These are phyloP conservation scores for Syzygium jambos DNA, from an alignment of 345 rosid species.

Conservation along the genomic window DNA sequence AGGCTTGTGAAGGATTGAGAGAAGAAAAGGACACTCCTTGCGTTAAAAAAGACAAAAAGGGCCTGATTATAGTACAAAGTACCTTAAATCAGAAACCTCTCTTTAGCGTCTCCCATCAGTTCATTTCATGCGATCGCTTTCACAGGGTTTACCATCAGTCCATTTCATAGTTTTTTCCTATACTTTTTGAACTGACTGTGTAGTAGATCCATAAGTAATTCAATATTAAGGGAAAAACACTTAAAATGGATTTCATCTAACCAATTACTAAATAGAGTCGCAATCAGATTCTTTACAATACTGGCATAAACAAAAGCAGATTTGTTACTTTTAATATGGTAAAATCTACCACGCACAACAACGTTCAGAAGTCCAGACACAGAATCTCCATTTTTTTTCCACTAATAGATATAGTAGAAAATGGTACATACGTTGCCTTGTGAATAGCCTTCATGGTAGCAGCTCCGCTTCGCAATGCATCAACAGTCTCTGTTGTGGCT, in stretches of 20 bases:
- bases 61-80: not conserved
- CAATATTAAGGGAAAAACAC: not conserved
- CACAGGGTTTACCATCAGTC: not conserved
- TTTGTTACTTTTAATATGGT: not conserved
- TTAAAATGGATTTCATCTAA: not conserved
- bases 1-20: not conserved
- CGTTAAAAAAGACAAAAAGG: not conserved
- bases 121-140: not conserved
- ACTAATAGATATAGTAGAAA: not conserved
- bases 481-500: slow-evolving; percentile 43
- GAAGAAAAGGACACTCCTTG: not conserved
- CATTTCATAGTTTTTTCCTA: not conserved
- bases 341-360: not conserved
- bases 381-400: not conserved
- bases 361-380: not conserved
- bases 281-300: not conserved
- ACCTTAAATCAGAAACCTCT: not conserved
- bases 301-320: not conserved
- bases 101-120: not conserved
- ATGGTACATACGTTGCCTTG: slow-evolving; percentile 28
- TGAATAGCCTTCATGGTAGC: slow-evolving; percentile 44
- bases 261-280: not conserved
- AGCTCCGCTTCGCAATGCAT: slow-evolving; percentile 41
- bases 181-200: not conserved
- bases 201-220: not conserved